phyloP scores from a whole-genome alignment of 2,329 filamentous ascomycete genomes.

The Aureobasidium pullulans region DNA sequence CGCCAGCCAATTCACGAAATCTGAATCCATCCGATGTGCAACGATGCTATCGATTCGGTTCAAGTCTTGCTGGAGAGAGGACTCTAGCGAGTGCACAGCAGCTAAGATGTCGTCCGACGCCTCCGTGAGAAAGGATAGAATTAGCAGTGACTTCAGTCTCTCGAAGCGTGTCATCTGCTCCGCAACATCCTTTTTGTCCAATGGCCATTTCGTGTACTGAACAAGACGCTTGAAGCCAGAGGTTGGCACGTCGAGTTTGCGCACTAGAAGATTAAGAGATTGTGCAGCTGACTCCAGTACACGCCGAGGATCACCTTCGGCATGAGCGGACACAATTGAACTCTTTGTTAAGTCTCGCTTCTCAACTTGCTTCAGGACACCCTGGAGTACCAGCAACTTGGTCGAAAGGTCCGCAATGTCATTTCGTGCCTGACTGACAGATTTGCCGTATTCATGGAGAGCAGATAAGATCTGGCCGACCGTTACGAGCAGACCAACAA shows the following conservation, averaged over 20 bases:
- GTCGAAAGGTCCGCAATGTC: not conserved
- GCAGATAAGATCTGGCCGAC: not conserved
- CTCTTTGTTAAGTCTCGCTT: not conserved
- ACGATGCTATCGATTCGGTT: no score
- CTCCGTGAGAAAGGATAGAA: no score
- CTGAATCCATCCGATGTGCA: no score
- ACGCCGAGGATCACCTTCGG: not conserved
- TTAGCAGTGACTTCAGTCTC: no score
- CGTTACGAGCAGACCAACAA: not conserved
- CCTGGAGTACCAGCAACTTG: not conserved
- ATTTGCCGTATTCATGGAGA: not conserved
- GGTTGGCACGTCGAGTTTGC: not conserved
- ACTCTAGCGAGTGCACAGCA: no score
- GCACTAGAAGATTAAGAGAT: not conserved
- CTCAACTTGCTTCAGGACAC: not conserved
- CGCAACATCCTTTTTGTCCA: no score
- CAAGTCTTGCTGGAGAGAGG: no score
- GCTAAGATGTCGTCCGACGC: no score
- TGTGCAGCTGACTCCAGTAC: not conserved
- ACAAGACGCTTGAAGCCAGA: not conserved
- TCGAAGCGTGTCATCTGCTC: no score
- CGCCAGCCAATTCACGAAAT: no score
- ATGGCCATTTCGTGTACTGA: not conserved
- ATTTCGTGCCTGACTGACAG: not conserved
- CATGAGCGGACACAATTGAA: not conserved